These are phyloP conservation scores for Rhytidiadelphus loreus DNA, from an alignment of 225 moss, liverwort and hornwort species.

Conservation along the genomic window DNA sequence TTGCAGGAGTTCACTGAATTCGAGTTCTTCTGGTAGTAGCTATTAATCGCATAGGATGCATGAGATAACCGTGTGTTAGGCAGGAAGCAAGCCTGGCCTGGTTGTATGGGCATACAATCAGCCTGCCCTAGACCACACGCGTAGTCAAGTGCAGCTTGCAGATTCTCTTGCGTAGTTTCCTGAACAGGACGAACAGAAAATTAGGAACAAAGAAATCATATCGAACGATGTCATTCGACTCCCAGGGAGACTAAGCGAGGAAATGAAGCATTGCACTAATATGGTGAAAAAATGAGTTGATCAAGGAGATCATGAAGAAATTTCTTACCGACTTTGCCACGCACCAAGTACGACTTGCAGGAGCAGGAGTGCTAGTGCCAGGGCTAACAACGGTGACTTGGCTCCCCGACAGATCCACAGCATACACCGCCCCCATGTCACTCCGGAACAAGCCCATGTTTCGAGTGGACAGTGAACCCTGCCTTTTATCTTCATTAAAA, in stretches of 20 bases:
- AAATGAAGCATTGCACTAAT: too few relatives aligned
- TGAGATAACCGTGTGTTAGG: slow-evolving; percentile 68
- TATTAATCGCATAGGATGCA: slow-evolving; percentile 73
- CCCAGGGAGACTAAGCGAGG: background rate
- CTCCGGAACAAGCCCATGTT: slow-evolving; percentile 63
- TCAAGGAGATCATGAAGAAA: background rate
- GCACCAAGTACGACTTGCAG: slow-evolving; percentile 59
- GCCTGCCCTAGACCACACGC: slow-evolving; percentile 54
- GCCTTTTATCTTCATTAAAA: slow-evolving; percentile 55
- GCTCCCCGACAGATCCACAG: slow-evolving; percentile 57
- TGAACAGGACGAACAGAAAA: background rate
- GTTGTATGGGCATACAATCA: slow-evolving; percentile 57
- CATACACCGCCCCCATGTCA: slow-evolving; percentile 47
- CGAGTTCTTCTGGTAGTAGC: slow-evolving; percentile 66
- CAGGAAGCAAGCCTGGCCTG: slow-evolving; percentile 54
- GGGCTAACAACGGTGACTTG: slow-evolving; percentile 9
- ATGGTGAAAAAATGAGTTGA: too few relatives aligned
- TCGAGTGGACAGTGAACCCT: slow-evolving; percentile 45
- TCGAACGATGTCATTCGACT: too few relatives aligned
- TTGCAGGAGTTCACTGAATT: slow-evolving; percentile 53
- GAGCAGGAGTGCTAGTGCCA: background rate
- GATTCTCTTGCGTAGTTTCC: slow-evolving; percentile 35
- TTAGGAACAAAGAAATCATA: background rate
- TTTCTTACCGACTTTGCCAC: slow-evolving; percentile 37
- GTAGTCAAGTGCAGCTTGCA: slow-evolving; percentile 61